phyloP scores from a whole-genome alignment of 805 yeast species.

The Suhomyces kilbournensis region DNA sequence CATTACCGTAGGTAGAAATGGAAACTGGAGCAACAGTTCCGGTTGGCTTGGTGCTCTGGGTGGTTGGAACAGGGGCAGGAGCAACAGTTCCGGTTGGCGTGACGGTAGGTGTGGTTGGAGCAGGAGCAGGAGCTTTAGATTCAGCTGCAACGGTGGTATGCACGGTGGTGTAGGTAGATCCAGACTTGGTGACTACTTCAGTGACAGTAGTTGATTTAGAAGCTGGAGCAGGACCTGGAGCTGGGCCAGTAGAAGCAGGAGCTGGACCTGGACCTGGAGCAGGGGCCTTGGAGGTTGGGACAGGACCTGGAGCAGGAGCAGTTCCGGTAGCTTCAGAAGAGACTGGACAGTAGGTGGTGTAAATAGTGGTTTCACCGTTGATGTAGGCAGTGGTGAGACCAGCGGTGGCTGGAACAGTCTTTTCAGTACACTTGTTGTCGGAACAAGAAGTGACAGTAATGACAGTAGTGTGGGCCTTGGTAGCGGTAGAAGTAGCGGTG shows the following conservation, averaged over 20 bases:
- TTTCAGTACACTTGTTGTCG: conserved; percentile 24
- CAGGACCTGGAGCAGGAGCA: conserved; percentile 6
- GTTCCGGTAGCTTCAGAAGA: conserved; percentile 7
- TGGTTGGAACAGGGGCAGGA: conserved; percentile 7
- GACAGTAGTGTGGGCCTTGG: conserved; percentile 17
- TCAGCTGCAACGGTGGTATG: conserved; percentile 4
- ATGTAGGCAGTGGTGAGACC: conserved; percentile 29
- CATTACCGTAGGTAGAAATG: conserved; percentile 9
- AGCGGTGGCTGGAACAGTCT: conserved; percentile 15
- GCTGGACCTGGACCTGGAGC: conserved; percentile 7
- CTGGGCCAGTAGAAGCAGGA: conserved; percentile 8
- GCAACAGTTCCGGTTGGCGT: background rate
- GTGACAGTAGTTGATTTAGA: background rate
- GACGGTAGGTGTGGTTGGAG: conserved; percentile 9
- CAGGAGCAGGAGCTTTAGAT: conserved; percentile 1
- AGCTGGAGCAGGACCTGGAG: conserved; percentile 4
- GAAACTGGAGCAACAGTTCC: background rate
- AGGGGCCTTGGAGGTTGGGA: conserved; percentile 4
- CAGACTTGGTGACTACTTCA: conserved; percentile 12
- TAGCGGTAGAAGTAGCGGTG: conserved; percentile 18
- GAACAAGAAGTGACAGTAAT: conserved; percentile 41
- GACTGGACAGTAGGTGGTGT: conserved; percentile 40
- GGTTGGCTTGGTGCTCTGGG: conserved; percentile 3
- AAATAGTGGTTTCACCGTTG: conserved; percentile 34
- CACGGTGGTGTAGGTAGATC: conserved; percentile 8